Percentiles rank a stretch among this genome's conserved stretches.
Conservation (phyloP, 257 asterid species). For the Solanum piurae region DNA sequence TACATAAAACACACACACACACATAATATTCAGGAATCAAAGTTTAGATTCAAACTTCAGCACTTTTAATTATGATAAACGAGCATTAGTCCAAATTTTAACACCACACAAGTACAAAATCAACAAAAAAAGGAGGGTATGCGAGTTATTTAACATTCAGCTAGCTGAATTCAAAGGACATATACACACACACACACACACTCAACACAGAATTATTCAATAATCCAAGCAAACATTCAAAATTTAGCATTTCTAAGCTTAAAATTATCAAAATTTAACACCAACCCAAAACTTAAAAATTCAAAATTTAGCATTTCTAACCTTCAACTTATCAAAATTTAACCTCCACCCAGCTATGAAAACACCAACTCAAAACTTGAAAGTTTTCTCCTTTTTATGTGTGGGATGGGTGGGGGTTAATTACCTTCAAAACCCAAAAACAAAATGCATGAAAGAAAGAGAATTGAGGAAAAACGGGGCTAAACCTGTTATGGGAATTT, state of each 20-base stretch:
- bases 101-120: neutral
- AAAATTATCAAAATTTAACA: neutral
- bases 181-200: neutral
- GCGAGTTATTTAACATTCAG: neutral
- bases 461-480: neutral
- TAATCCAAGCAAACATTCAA: neutral
- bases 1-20: neutral
- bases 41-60: neutral
- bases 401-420: neutral
- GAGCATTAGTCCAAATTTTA: neutral
- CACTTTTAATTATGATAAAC: neutral
- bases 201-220: neutral
- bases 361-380: neutral
- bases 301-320: neutral
- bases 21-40: neutral
- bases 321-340: neutral
- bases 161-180: neutral
- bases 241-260: neutral
- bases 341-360: neutral
- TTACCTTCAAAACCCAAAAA: neutral
- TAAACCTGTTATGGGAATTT: neutral
- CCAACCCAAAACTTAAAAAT: neutral
- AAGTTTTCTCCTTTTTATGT: neutral
- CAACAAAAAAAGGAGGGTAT: neutral
- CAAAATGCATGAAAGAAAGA: neutral